phyloP scores from a whole-genome alignment of 2,329 filamentous ascomycete species.

The Colletotrichum costaricense region DNA sequence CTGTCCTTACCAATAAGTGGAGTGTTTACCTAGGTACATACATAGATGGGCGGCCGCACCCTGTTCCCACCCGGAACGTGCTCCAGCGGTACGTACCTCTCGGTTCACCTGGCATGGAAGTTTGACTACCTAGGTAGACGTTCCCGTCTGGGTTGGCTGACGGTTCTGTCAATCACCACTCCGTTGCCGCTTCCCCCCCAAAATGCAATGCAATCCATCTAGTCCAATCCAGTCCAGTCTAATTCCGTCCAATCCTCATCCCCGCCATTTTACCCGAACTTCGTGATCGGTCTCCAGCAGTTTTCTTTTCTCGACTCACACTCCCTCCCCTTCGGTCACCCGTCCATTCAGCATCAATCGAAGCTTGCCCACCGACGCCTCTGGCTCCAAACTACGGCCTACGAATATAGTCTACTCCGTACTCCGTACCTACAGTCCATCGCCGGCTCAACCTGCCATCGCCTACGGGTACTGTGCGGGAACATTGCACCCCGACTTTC shows the following conservation, averaged over 20 bases:
- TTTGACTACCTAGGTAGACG: background rate
- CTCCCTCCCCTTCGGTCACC: background rate
- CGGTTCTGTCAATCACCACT: background rate
- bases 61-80: slow-evolving; percentile 24
- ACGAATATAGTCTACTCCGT: too few relatives aligned
- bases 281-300: slow-evolving; percentile 22
- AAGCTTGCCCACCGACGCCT: background rate
- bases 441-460: background rate
- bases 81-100: background rate
- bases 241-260: background rate
- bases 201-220: background rate
- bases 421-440: background rate
- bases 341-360: background rate
- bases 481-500: background rate
- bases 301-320: slow-evolving; percentile 10
- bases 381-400: background rate
- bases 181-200: background rate
- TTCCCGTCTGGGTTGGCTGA: background rate
- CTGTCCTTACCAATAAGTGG: slow-evolving; percentile 15
- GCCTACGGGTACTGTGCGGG: background rate
- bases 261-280: slow-evolving; percentile 22
- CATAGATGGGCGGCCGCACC: slow-evolving; percentile 15
- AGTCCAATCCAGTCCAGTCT: background rate
- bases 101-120: background rate
- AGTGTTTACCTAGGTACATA: background rate